phyloP scores from a whole-genome alignment of 768 basidiomycete species.

The Phaeotremella fagi region DNA sequence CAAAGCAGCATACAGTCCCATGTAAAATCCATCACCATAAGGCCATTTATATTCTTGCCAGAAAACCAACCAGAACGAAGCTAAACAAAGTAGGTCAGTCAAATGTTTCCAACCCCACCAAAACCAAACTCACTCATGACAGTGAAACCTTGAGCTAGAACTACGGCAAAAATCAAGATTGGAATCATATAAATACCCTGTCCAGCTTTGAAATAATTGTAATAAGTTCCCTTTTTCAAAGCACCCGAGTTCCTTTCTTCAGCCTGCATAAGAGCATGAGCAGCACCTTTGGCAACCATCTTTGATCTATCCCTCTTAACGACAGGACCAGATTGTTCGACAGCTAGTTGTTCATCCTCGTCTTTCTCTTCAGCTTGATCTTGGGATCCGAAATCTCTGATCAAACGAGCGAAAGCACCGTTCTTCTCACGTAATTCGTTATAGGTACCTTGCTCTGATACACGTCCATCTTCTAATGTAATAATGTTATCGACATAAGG shows the following conservation, averaged over 20 bases:
- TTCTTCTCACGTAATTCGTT: constrained; percentile 61
- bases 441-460: constrained; percentile 78
- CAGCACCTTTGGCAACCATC: constrained; percentile 49
- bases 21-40: constrained; percentile 52
- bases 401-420: constrained; percentile 67
- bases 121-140: constrained; percentile 56
- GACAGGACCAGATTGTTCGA: constrained; percentile 41
- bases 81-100: background rate
- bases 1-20: constrained; percentile 72
- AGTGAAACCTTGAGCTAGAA: constrained; percentile 63
- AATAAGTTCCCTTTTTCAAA: constrained; percentile 54
- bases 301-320: constrained; percentile 48
- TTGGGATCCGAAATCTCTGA: constrained; percentile 71
- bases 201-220: constrained; percentile 63
- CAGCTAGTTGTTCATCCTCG: constrained; percentile 51
- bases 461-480: constrained; percentile 67
- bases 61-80: constrained; percentile 65
- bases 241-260: constrained; percentile 80
- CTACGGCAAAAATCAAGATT: constrained; percentile 58
- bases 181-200: constrained; percentile 65
- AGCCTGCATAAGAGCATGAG: constrained; percentile 64
- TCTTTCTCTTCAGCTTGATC: constrained; percentile 53
- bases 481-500: constrained; percentile 82
- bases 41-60: constrained; percentile 65
- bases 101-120: constrained; percentile 56